Conservation (phyloP, 2,329 filamentous ascomycete genomes). For the Phyllosticta citrichinensis region DNA sequence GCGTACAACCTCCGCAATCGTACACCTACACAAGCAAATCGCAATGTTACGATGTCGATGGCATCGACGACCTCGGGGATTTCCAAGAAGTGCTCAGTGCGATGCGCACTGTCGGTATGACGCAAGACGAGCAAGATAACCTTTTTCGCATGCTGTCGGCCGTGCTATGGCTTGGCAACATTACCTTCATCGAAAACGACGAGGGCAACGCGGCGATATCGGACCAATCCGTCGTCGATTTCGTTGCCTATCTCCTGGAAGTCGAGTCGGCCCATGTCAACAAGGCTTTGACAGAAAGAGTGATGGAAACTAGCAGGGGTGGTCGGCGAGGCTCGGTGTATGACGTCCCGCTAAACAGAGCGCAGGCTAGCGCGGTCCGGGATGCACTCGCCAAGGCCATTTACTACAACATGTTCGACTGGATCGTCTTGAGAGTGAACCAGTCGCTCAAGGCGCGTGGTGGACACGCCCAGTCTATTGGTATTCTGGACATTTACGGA, state of each 20-base stretch:
- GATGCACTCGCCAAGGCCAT: constrained; percentile 93
- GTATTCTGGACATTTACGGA: constrained; percentile 97
- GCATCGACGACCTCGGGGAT: constrained; percentile 84
- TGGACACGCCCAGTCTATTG: constrained; percentile 71
- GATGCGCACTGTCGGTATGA: constrained; percentile 88
- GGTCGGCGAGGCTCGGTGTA: constrained; percentile 58
- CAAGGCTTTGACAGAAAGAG: constrained; percentile 78
- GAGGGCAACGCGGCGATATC: constrained; percentile 76
- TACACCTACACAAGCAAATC: constrained; percentile 91
- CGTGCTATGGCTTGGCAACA: constrained; percentile 89
- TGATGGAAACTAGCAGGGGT: constrained; percentile 63
- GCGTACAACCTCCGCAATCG: constrained; percentile 81
- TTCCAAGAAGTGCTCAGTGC: constrained; percentile 85
- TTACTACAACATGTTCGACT: constrained; percentile 96
- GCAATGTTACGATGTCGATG: constrained; percentile 88
- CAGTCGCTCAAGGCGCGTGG: constrained; percentile 73
- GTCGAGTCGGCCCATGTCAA: constrained; percentile 72
- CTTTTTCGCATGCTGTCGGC: constrained; percentile 93
- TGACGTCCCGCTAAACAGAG: constrained; percentile 70
- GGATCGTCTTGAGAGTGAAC: constrained; percentile 92
- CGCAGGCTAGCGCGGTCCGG: constrained; percentile 76
- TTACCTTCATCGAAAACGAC: constrained; percentile 83
- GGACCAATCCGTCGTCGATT: constrained; percentile 87
- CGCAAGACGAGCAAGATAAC: constrained; percentile 81
- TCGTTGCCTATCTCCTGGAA: constrained; percentile 87